Percentiles rank a stretch among this genome's conserved stretches.
Evolutionary conservation across 768 basidiomycete genomes (phyloP).

Genomic region (Rubroboletus satanas): DNA sequence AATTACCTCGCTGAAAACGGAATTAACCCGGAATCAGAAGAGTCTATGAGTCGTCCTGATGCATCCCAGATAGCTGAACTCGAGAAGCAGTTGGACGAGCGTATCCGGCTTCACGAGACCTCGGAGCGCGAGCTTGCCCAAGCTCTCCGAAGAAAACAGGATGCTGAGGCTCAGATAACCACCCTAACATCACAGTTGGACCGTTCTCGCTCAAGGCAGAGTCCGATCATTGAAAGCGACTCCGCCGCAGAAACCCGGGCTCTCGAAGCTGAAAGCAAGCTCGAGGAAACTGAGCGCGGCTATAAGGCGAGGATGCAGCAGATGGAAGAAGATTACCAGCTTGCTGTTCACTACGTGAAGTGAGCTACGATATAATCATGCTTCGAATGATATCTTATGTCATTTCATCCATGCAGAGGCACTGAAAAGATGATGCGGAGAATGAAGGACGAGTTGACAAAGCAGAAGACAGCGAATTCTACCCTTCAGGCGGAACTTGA

Average conservation of each 20-base stretch:
- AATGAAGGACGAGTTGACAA: constrained; percentile 92
- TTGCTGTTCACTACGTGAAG: constrained; percentile 98
- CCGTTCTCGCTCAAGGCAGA: constrained; percentile 54
- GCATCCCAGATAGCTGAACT: constrained; percentile 63
- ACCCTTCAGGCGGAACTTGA: constrained; percentile 85
- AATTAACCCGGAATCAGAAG: constrained; percentile 72
- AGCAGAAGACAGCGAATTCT: constrained; percentile 80
- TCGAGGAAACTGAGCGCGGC: constrained; percentile 72
- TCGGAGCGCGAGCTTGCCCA: constrained; percentile 73
- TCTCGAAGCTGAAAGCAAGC: constrained; percentile 69
- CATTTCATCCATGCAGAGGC: constrained; percentile 50
- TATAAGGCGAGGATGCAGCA: constrained; percentile 81
- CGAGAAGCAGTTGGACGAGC: constrained; percentile 73
- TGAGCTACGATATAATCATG: constrained; percentile 39
- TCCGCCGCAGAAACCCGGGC: constrained; percentile 44
- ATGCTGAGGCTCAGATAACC: constrained; percentile 67
- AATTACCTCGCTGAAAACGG: constrained; percentile 88
- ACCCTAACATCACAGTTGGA: constrained; percentile 66
- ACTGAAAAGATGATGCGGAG: constrained; percentile 97
- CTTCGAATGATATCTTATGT: constrained; percentile 14
- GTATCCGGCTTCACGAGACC: constrained; percentile 65
- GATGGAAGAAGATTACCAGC: constrained; percentile 93
- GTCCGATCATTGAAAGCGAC: constrained; percentile 42
- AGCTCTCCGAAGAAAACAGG: constrained; percentile 61
- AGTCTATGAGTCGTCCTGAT: constrained; percentile 35